A percentile compares a stretch with the other conserved stretches of the same genome.
These are phyloP conservation scores for Cornus florida DNA, from an alignment of 148 eudicot species.

Conservation along the genomic window DNA sequence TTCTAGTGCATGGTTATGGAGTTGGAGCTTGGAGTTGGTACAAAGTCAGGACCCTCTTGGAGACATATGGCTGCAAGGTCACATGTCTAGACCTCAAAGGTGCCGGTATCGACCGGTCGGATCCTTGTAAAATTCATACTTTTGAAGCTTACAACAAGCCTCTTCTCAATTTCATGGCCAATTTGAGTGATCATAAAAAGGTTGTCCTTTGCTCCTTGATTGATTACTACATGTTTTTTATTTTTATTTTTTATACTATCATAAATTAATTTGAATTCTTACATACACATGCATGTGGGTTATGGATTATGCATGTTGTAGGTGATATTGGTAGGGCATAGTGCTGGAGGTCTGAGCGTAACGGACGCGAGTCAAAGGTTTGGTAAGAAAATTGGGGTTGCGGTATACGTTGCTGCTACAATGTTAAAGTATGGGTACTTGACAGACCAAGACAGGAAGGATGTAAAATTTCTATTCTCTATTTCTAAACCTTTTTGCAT, in stretches of 20 bases:
- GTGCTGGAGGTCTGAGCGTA: constrained; percentile 26
- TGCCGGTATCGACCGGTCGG: constrained; percentile 9
- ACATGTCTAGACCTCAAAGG: constrained; percentile 20
- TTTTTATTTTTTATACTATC: too few species aligned
- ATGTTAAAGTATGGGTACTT: constrained; percentile 22
- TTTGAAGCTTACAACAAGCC: constrained; percentile 23
- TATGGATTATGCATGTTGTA: neutral
- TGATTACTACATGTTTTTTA: too few species aligned
- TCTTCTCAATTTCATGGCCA: constrained; percentile 5
- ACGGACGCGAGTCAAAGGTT: constrained; percentile 10
- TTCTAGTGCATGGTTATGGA: constrained; percentile 22
- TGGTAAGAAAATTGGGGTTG: constrained; percentile 12
- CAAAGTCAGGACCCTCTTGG: constrained; percentile 19
- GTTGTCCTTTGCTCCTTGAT: neutral
- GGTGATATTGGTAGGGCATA: constrained; percentile 28
- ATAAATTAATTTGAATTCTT: too few species aligned
- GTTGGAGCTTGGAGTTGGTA: constrained; percentile 27
- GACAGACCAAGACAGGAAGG: constrained; percentile 15
- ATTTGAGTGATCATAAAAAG: neutral
- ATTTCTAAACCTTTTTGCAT: neutral
- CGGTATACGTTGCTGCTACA: constrained; percentile 25
- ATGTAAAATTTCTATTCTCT: constrained; percentile 3
- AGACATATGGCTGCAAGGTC: constrained; percentile 20
- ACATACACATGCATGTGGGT: too few species aligned
- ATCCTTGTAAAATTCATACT: neutral